Evolutionary conservation across 2,329 filamentous ascomycete species (phyloP), one percentile per base, ranked within the genome.

Genomic region (Ceratocystis cacaofunesta): DNA sequence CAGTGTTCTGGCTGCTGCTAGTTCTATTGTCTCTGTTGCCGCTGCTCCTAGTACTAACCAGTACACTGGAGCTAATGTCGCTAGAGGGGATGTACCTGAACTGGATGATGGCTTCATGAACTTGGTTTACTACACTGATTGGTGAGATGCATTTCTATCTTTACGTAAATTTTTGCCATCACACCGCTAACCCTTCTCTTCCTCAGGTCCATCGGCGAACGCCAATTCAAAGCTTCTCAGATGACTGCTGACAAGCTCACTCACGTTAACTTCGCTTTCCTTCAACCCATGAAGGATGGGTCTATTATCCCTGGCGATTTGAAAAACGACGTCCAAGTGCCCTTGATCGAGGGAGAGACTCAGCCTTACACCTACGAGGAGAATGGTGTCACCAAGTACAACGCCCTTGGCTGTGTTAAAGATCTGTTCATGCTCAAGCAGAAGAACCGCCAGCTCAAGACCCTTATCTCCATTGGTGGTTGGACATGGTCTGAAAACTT

Each of bases 401-500:
- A 95, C 72, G 83, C 87, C 60, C 94, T 92, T 70, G 91, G 91
- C 48, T 88, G 85, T 72, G 74, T 90, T 64, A 94, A 94, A 76
- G 89, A 95, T 71, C 78, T 95, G 0, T 90, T 83, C 72, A 76
- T 89, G 6, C 78, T 90, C 55, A 95, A 95, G 76, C 85, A 92
- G 73, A 74, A 79, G 66, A 86, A 95, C 73, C 85, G 90, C 17
- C 82, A 89, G 60, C 74, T 95, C 64, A 95, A 95, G 72, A 80
- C 87, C 1, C 78, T 95, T 25, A 80, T 95, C 3, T 89, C 84
- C 61, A 90, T 96, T 69, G 91, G 91, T 61, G 90, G 91, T 36
- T 95, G 88, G 88, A 91, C 88, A 0, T 94, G 89, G 75, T 90
- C 88, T 1, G 77, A 80, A 70, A 89, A 90, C 73, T 92, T 95